Evolutionary conservation across 1,139 yeast species (phyloP).

Genomic region (Zygosaccharomyces pseudobailii): DNA sequence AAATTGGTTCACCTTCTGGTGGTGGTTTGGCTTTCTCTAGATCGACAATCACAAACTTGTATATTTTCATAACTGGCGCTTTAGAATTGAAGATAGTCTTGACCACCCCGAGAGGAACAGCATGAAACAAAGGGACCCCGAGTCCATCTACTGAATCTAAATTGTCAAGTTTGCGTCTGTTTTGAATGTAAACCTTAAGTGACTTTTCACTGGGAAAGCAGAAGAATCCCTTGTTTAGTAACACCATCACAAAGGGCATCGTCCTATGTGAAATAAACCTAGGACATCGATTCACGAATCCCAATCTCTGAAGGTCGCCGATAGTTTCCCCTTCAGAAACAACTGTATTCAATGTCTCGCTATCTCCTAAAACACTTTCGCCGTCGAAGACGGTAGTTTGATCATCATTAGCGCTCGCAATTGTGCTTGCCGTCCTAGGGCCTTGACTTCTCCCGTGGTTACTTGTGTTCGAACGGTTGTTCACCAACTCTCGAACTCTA

Average conservation of each 20-base stretch:
- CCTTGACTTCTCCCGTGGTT: slow-evolving; percentile 2
- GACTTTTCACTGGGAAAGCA: slow-evolving; percentile 34
- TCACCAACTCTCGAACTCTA: slow-evolving; percentile 18
- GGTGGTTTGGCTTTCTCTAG: slow-evolving; percentile 11
- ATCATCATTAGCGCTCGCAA: slow-evolving; percentile 12
- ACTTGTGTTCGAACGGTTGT: slow-evolving; percentile 6
- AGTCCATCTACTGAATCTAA: slow-evolving; percentile 20
- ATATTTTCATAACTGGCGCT: slow-evolving; percentile 30
- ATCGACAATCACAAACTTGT: slow-evolving; percentile 25
- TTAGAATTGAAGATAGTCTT: slow-evolving; percentile 27
- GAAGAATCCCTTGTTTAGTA: slow-evolving; percentile 31
- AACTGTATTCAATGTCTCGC: slow-evolving; percentile 19
- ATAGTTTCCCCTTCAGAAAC: slow-evolving; percentile 26
- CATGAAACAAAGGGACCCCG: slow-evolving; percentile 36
- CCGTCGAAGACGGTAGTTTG: slow-evolving; percentile 18
- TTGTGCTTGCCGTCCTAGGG: not conserved
- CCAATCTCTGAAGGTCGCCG: slow-evolving; percentile 26
- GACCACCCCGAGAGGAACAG: slow-evolving; percentile 27
- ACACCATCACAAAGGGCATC: slow-evolving; percentile 32
- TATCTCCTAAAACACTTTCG: slow-evolving; percentile 14
- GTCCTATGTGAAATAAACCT: slow-evolving; percentile 23
- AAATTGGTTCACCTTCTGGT: slow-evolving; percentile 12
- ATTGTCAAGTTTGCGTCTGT: slow-evolving; percentile 27
- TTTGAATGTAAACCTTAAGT: slow-evolving; percentile 23
- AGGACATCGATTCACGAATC: slow-evolving; percentile 30